These are phyloP conservation scores for Colletotrichum chrysophilum DNA, from an alignment of 2,329 filamentous ascomycete genomes.

Conservation along the genomic window DNA sequence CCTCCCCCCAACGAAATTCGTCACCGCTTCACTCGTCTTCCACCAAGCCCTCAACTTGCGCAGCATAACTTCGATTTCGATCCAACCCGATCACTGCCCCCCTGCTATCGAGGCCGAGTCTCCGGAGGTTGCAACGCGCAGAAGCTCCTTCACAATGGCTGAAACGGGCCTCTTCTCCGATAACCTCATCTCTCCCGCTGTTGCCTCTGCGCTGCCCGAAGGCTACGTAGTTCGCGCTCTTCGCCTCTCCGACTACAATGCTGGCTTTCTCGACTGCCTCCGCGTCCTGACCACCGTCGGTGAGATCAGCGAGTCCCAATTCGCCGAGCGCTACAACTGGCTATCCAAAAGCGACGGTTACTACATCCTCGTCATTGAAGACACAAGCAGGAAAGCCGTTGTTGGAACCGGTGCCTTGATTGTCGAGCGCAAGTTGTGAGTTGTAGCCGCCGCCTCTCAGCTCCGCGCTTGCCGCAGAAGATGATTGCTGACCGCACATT, in stretches of 20 bases:
- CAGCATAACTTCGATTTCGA: neutral
- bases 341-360: constrained; percentile 79
- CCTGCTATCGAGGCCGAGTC: neutral
- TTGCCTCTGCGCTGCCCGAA: constrained; percentile 74
- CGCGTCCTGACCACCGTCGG: constrained; percentile 92
- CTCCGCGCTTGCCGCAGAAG: neutral
- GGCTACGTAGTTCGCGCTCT: constrained; percentile 86
- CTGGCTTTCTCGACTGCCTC: constrained; percentile 89
- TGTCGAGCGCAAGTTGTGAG: constrained; percentile 92
- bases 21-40: neutral
- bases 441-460: constrained; percentile 23
- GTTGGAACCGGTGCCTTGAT: constrained; percentile 92
- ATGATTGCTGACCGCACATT: constrained; percentile 22
- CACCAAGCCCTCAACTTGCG: neutral
- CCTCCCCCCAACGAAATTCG: constrained; percentile 8
- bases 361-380: constrained; percentile 85
- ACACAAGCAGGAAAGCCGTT: constrained; percentile 66
- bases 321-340: constrained; percentile 82
- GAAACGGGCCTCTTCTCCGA: constrained; percentile 75
- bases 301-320: constrained; percentile 77
- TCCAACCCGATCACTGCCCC: neutral
- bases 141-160: constrained; percentile 3
- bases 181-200: constrained; percentile 77
- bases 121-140: neutral
- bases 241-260: constrained; percentile 76